These are phyloP conservation scores for Glycine tomentella DNA, from an alignment of 306 rosid genomes.

Conservation along the genomic window DNA sequence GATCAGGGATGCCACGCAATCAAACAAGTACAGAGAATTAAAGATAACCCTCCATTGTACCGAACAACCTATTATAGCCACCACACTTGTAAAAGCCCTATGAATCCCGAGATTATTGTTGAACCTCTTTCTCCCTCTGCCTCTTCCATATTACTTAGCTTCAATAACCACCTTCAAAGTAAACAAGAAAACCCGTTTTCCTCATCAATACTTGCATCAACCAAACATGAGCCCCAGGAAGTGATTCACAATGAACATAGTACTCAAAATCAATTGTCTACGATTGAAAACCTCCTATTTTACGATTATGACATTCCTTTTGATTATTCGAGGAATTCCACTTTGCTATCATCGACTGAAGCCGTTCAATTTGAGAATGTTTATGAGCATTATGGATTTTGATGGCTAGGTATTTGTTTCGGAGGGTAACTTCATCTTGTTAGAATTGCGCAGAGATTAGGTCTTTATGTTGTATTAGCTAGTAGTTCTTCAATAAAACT, in stretches of 20 bases:
- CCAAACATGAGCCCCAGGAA: constrained; percentile 23
- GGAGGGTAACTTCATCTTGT: neutral
- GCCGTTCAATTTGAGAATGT: neutral
- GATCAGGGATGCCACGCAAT: constrained; percentile 67
- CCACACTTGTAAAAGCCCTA: constrained; percentile 56
- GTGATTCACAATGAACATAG: neutral
- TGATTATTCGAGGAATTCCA: neutral
- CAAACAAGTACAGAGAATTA: constrained; percentile 65
- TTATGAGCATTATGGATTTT: constrained; percentile 23
- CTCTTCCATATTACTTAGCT: constrained; percentile 41
- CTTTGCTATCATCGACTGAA: constrained; percentile 12
- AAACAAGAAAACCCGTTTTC: constrained; percentile 6
- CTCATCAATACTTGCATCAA: neutral
- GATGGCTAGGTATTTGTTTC: neutral
- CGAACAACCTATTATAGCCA: constrained; percentile 53
- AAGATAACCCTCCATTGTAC: constrained; percentile 55
- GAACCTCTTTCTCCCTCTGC: constrained; percentile 16
- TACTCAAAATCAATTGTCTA: neutral
- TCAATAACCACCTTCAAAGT: neutral
- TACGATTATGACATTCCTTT: constrained; percentile 18
- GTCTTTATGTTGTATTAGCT: neutral
- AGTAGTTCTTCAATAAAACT: neutral
- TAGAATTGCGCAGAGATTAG: neutral
- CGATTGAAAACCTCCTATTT: neutral
- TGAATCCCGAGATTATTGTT: constrained; percentile 44